These are phyloP conservation scores for Haberlea rhodopensis DNA, from an alignment of 257 asterid species.

Conservation along the genomic window DNA sequence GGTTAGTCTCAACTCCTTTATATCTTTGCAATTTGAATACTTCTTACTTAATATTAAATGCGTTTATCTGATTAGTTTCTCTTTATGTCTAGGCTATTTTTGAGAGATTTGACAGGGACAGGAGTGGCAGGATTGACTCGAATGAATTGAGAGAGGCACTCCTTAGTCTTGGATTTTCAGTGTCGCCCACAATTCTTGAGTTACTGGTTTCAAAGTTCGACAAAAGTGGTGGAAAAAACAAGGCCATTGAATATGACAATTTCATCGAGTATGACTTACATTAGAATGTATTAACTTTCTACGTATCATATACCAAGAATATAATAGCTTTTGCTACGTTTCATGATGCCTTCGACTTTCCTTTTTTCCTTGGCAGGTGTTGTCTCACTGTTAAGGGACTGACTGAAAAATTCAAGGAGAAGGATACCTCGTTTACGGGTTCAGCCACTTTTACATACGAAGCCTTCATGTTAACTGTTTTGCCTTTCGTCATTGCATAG, in stretches of 20 bases:
- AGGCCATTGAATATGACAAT: constrained; percentile 89
- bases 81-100: constrained; percentile 49
- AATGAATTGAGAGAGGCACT: constrained; percentile 82
- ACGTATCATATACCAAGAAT: neutral
- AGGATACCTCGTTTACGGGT: constrained; percentile 67
- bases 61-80: constrained; percentile 19
- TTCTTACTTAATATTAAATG: neutral
- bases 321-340: constrained; percentile 9
- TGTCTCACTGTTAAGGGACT: constrained; percentile 98
- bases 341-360: neutral
- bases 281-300: neutral
- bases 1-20: constrained; percentile 48
- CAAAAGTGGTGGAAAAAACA: constrained; percentile 73
- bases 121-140: constrained; percentile 82
- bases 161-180: constrained; percentile 78
- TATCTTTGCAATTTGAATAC: neutral
- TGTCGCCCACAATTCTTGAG: constrained; percentile 67
- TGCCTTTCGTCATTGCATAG: constrained; percentile 86
- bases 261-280: constrained; percentile 78
- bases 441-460: constrained; percentile 81
- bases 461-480: constrained; percentile 76
- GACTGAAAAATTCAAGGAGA: constrained; percentile 96
- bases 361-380: constrained; percentile 56
- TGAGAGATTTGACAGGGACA: constrained; percentile 88
- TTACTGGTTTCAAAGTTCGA: constrained; percentile 86